Base-by-base conservation (phyloP, 148 eudicot genomes). In the Heliamphora exappendiculata region DNA sequence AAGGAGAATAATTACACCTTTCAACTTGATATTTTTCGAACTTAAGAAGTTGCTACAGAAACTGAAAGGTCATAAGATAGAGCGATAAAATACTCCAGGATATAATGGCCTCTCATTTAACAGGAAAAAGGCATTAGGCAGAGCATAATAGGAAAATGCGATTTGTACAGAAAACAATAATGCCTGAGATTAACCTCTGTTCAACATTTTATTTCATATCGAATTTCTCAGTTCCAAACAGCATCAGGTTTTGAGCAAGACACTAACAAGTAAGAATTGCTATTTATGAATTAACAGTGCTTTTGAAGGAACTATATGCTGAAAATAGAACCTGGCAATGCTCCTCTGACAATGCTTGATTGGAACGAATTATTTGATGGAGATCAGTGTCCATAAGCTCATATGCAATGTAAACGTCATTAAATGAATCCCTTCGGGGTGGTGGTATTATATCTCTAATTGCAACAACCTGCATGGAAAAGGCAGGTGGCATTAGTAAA, bases 361-460 rank as follows among this genome's bases (percentile, higher is more conserved):
- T 93, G 70, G 98, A 93, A 76, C 97, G 98, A 65, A 93, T 93
- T 47, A 93, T 91, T 84, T 93, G 98, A 78, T 93, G 97, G 54
- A 93, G 97, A 90, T 93, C 98, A 74, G 97, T 93, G 80, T 91
- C 97, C 98, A 94, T 94, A 78, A 94, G 88, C 78, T 94, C 98
- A 82, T 94, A 94, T 42, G 97, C 91, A 79, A 94, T 91, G 82
- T 94, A 94, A 45, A 94, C 97, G 80, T 94, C 97, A 81, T 94
- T 90, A 81, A 94, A 94, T 57, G 78, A 81, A 31, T 82, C 87
- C 86, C 98, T 91, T 53, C 76, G 86, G 0, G 98, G 95, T 54
- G 97, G 98, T 26, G 97, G 98, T 81, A 94, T 91, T 59, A 94
- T 94, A 81, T 94, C 98, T 88, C 95, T 88, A 68, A 94, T 91